A percentile compares a stretch with the other conserved stretches of the same genome.
These are phyloP conservation scores for Panus rudis DNA, from an alignment of 768 basidiomycete species.

Conservation along the genomic window DNA sequence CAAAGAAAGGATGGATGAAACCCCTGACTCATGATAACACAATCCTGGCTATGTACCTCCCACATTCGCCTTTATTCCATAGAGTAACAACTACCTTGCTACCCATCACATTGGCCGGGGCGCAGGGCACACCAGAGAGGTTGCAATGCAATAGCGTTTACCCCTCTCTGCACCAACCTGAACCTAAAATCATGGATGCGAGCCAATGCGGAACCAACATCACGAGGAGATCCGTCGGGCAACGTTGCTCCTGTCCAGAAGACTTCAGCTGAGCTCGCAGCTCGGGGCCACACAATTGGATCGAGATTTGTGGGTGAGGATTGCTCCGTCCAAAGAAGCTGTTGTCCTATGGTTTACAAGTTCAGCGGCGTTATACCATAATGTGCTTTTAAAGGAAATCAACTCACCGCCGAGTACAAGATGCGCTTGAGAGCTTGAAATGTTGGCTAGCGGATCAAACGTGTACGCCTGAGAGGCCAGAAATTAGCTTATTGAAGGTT, in stretches of 20 bases:
- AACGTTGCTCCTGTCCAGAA: slow-evolving; percentile 52
- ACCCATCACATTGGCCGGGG: slow-evolving; percentile 50
- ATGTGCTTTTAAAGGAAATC: not conserved
- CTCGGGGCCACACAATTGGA: slow-evolving; percentile 67
- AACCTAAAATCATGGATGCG: slow-evolving; percentile 64
- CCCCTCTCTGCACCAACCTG: slow-evolving; percentile 54
- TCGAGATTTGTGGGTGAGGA: slow-evolving; percentile 62
- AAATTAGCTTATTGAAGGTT: slow-evolving; percentile 4
- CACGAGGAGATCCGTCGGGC: slow-evolving; percentile 17
- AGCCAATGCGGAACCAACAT: slow-evolving; percentile 39
- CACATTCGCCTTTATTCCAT: too few species aligned
- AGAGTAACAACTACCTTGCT: too few species aligned
- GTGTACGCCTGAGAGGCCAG: slow-evolving; percentile 44
- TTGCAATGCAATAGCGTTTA: slow-evolving; percentile 56
- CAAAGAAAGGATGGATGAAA: too few species aligned
- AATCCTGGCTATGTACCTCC: too few species aligned
- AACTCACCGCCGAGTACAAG: slow-evolving; percentile 56
- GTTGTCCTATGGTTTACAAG: slow-evolving; percentile 33
- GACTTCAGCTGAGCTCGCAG: slow-evolving; percentile 65
- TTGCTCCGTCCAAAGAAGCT: slow-evolving; percentile 73
- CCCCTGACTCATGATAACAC: too few species aligned
- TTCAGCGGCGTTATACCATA: not conserved
- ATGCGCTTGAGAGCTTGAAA: slow-evolving; percentile 38
- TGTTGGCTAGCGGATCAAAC: slow-evolving; percentile 60
- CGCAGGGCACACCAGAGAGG: slow-evolving; percentile 69